A percentile compares a stretch with the other conserved stretches of the same genome.
Evolutionary conservation across 345 rosid genomes (phyloP).

Genomic region (Iberis pinnata): DNA sequence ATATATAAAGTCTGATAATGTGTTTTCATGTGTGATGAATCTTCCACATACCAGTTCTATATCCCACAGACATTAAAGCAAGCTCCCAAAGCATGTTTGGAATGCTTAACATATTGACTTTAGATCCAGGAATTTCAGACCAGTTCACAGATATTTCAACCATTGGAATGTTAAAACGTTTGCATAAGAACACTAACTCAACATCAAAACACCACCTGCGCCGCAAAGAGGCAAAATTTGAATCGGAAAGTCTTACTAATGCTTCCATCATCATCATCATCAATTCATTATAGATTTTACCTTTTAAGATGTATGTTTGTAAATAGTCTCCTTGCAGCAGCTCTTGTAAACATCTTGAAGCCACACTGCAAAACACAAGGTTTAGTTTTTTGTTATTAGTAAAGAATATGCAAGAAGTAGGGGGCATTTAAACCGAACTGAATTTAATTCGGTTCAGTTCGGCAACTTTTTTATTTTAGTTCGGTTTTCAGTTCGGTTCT

Average conservation of each 20-base stretch:
- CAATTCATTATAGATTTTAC: slow-evolving; percentile 25
- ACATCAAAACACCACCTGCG: slow-evolving; percentile 99
- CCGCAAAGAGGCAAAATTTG: not conserved
- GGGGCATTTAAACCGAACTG: too few relatives aligned
- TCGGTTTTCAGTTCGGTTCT: too few relatives aligned
- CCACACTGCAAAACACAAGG: slow-evolving; percentile 58
- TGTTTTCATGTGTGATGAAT: slow-evolving; percentile 30
- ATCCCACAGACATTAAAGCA: slow-evolving; percentile 79
- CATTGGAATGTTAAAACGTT: slow-evolving; percentile 64
- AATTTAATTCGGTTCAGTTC: too few relatives aligned
- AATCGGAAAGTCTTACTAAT: not conserved
- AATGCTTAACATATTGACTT: slow-evolving; percentile 80
- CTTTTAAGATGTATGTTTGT: slow-evolving; percentile 78
- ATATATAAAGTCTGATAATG: not conserved
- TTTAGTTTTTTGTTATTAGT: not conserved
- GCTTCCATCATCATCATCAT: not conserved
- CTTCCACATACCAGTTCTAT: slow-evolving; percentile 80
- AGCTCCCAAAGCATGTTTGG: slow-evolving; percentile 99
- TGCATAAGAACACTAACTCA: slow-evolving; percentile 86
- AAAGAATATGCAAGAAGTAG: not conserved
- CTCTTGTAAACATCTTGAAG: slow-evolving; percentile 97
- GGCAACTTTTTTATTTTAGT: too few relatives aligned
- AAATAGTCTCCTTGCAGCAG: slow-evolving; percentile 93
- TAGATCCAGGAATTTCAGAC: slow-evolving; percentile 97
- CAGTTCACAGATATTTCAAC: slow-evolving; percentile 83